Base-by-base conservation (phyloP, 2,329 filamentous ascomycete genomes). In the Biscogniauxia mediterranea region DNA sequence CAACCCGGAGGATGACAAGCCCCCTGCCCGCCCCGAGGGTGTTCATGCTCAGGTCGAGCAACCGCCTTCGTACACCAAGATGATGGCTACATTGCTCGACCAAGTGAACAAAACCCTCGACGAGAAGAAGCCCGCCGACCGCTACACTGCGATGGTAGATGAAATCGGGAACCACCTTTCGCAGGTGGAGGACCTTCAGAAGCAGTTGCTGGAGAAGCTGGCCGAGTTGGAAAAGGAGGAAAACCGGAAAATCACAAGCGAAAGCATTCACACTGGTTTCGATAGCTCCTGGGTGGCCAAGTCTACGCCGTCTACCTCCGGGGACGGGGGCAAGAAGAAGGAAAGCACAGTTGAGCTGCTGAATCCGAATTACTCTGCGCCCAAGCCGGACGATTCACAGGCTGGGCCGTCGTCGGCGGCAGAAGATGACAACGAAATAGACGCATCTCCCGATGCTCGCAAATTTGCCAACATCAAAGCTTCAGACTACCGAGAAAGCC, bases 81-180 rank as follows among this genome's bases (percentile, higher is more conserved):
- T 99, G 95, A 93, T 99, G 90, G 91, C 91, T n/a, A 87, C 89
- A n/a, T 78, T 99, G 70, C 85, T 98, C 20, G 95, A 99, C 71
- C 91, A 96, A 76, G 93, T 98, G 51, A 97, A 97, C 71, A 83
- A 86, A 77, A 87, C 91, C 56, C 82, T 97, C 42, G 91, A 93
- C 59, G 90, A 93, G 73, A 90, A 90, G 76, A 87, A 89, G 63
- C 82, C 85, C 0, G 82, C 85, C 20, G 85, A 89, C 68, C 80
- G 91, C 56, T 93, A 91, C 73, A 81, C 85, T 54, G 89, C 85
- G 57, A 97, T 96, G 80, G 81, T 96, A 26, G 83, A 85, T 54
- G 94, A 95, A 70, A 85, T 98, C 17, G 84, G 86, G 64, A 84
- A 82, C 42, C 94, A 99, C 74, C 83, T 90, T 72, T 79, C 80